Evolutionary conservation across 1,139 yeast species (phyloP).

Genomic region (Taiozyma sp.): DNA sequence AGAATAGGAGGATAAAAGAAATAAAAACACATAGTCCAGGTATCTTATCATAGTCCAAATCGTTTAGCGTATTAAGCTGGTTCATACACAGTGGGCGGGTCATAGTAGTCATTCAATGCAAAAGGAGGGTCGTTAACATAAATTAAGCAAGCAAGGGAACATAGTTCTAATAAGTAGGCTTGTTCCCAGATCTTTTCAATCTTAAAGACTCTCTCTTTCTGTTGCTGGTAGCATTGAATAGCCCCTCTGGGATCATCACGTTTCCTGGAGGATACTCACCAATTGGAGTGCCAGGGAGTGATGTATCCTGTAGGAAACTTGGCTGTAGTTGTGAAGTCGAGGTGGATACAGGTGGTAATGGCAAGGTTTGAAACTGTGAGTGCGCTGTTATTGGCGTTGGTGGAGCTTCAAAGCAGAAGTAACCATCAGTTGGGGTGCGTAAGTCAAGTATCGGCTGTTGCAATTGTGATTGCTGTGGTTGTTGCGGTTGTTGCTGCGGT

Average conservation of each 20-base stretch:
- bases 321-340: constrained; percentile 14
- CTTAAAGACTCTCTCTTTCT: constrained; percentile 37
- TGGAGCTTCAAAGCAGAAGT: constrained; percentile 21
- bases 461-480: constrained; percentile 7
- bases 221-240: constrained; percentile 31
- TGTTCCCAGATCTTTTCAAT: constrained; percentile 31
- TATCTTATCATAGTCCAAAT: neutral
- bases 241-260: constrained; percentile 17
- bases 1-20: neutral
- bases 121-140: neutral
- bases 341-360: constrained; percentile 3
- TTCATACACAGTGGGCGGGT: neutral
- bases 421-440: constrained; percentile 17
- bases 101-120: neutral
- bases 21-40: neutral
- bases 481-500: neutral
- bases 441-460: constrained; percentile 9
- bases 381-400: constrained; percentile 11
- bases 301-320: constrained; percentile 14
- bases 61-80: neutral
- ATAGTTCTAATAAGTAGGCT: constrained; percentile 12
- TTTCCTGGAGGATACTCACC: constrained; percentile 9
- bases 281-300: constrained; percentile 8
- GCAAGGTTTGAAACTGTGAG: constrained; percentile 2
- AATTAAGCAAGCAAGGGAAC: neutral